These are phyloP conservation scores for Herpotrichia juniperi DNA, from an alignment of 2,329 filamentous ascomycete genomes.

Conservation along the genomic window DNA sequence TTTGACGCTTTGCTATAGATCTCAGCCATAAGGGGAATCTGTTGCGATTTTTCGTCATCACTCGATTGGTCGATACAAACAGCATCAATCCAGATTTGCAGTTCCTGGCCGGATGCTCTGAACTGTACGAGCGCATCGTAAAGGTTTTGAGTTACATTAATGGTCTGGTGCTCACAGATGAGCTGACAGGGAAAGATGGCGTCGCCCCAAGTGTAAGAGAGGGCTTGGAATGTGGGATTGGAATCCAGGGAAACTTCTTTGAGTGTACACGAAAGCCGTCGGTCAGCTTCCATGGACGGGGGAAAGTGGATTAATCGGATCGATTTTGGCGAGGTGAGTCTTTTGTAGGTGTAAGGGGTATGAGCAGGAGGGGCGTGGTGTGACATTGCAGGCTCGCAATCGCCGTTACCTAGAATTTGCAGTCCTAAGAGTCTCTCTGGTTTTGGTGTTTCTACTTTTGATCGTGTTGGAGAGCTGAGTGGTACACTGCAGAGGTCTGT, in stretches of 20 bases:
- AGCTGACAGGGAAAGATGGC: neutral
- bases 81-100: slow-evolving; percentile 10
- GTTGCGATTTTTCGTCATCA: slow-evolving; percentile 6
- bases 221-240: neutral
- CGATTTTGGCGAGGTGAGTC: too few species aligned
- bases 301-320: too few species aligned
- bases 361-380: too few species aligned
- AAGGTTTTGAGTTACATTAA: neutral
- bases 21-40: slow-evolving; percentile 13
- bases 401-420: too few species aligned
- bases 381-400: too few species aligned
- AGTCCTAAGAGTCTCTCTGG: too few species aligned
- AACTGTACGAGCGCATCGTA: neutral
- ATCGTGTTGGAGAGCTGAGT: too few species aligned
- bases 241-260: neutral
- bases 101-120: neutral
- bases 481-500: too few species aligned
- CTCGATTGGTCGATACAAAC: slow-evolving; percentile 8
- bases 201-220: neutral
- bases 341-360: too few species aligned
- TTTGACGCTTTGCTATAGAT: slow-evolving; percentile 11
- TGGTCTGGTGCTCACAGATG: neutral
- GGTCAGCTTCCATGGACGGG: too few species aligned
- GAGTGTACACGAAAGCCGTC: neutral
- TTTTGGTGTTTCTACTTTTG: too few species aligned